These are phyloP conservation scores for Eucalyptus brandiana DNA, from an alignment of 345 rosid genomes.

Conservation along the genomic window DNA sequence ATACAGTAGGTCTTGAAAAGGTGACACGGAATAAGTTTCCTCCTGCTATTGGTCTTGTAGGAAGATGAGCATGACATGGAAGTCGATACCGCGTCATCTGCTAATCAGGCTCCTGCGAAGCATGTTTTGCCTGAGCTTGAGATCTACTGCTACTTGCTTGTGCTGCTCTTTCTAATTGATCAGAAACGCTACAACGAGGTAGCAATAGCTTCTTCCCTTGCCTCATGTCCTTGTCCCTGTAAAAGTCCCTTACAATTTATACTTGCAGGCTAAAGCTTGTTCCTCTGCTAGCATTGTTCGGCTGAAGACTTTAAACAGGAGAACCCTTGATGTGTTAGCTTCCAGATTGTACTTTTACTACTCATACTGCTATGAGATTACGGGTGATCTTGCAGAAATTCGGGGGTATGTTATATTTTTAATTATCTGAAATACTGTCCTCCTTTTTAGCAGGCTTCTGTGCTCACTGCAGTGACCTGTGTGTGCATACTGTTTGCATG, in stretches of 20 bases:
- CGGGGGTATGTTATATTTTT: constrained; percentile 43
- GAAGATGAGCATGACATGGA: constrained; percentile 81
- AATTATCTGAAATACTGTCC: background rate
- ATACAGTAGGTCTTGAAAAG: background rate
- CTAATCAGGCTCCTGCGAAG: constrained; percentile 32
- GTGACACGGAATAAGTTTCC: background rate
- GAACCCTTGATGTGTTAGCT: constrained; percentile 76
- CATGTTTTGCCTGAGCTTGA: constrained; percentile 66
- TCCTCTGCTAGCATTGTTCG: constrained; percentile 65
- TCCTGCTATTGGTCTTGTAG: constrained; percentile 3
- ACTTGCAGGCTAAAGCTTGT: constrained; percentile 71
- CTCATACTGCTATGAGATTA: constrained; percentile 67
- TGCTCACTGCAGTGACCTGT: background rate
- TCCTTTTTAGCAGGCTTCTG: background rate
- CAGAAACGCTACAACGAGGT: constrained; percentile 73
- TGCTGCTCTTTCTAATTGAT: constrained; percentile 68
- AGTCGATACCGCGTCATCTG: constrained; percentile 68
- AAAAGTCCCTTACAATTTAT: background rate
- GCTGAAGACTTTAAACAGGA: constrained; percentile 55
- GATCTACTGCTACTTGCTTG: constrained; percentile 59
- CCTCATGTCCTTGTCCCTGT: background rate
- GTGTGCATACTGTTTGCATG: background rate
- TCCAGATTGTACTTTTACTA: constrained; percentile 71
- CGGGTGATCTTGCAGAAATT: constrained; percentile 78
- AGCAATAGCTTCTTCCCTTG: background rate